A percentile compares a stretch with the other conserved stretches of the same genome.
Conservation (phyloP, 2,329 filamentous ascomycete genomes). For the Botrytis hyacinthi region DNA sequence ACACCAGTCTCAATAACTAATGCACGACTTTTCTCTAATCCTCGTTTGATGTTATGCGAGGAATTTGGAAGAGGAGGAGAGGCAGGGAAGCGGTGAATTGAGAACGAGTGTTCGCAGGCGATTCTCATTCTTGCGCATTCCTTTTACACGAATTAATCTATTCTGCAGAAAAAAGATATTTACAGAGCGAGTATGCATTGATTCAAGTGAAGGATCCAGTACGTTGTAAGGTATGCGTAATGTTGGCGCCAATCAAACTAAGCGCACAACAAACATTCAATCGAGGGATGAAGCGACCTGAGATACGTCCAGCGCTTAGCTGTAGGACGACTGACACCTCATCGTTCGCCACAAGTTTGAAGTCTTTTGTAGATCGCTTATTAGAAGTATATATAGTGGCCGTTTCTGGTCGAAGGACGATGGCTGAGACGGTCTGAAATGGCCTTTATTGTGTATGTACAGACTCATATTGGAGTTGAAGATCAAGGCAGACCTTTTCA, state of each 20-base stretch:
- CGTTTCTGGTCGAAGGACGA: neutral
- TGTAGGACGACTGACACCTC: too few species aligned
- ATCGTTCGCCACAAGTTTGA: too few species aligned
- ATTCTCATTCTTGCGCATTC: neutral
- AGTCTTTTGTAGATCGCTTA: neutral
- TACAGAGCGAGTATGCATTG: neutral
- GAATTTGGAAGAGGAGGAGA: neutral
- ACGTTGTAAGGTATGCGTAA: neutral
- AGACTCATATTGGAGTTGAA: neutral
- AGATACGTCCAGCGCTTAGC: neutral
- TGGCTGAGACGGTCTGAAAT: neutral
- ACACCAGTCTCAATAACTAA: neutral
- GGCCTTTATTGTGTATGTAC: neutral
- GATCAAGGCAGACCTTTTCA: neutral
- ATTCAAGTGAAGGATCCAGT: neutral
- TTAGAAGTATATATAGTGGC: neutral
- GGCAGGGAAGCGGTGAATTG: neutral
- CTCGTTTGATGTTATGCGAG: neutral
- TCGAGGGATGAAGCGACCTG: neutral
- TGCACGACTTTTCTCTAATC: neutral
- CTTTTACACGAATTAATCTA: neutral
- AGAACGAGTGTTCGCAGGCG: neutral
- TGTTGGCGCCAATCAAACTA: neutral
- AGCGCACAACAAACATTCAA: neutral
- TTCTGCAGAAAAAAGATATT: neutral